phyloP scores from a whole-genome alignment of 176 grass and related monocot species.

The Melocanna baccifera region DNA sequence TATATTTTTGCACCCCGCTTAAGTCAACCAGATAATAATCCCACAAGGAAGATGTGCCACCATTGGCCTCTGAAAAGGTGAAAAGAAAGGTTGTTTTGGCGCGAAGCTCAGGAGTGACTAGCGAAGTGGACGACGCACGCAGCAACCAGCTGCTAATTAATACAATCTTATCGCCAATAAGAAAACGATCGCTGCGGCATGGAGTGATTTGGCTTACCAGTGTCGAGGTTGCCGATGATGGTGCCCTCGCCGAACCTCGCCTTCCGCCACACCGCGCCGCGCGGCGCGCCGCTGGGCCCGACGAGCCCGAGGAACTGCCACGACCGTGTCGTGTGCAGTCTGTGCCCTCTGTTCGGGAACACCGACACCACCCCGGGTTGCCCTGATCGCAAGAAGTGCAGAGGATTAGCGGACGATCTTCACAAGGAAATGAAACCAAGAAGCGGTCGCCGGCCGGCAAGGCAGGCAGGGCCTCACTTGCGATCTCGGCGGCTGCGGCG shows the following conservation, averaged over 20 bases:
- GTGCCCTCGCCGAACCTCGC: constrained; percentile 69
- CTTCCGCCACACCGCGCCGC: constrained; percentile 47
- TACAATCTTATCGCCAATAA: constrained; percentile 8
- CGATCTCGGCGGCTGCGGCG: constrained; percentile 52
- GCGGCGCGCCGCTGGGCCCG: constrained; percentile 36
- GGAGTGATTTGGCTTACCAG: constrained; percentile 46
- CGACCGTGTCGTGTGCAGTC: constrained; percentile 85
- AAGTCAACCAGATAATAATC: not conserved
- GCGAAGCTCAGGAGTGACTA: not conserved
- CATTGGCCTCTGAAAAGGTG: not conserved
- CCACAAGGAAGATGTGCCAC: not conserved
- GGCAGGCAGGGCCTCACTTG: constrained; percentile 33
- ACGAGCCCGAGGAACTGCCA: constrained; percentile 90
- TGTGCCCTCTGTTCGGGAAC: constrained; percentile 67
- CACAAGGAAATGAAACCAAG: not conserved
- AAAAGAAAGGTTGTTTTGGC: not conserved
- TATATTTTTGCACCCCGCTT: not conserved
- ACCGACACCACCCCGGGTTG: constrained; percentile 65
- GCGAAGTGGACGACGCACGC: not conserved
- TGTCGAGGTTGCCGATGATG: constrained; percentile 94
- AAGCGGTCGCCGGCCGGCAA: not conserved
- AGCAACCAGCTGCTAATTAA: not conserved
- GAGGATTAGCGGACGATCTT: not conserved
- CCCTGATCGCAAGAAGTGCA: constrained; percentile 21
- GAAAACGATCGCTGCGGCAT: constrained; percentile 6